Base-by-base conservation (phyloP, 371 early-diverging fungal species). In the Mortierella sp. region DNA sequence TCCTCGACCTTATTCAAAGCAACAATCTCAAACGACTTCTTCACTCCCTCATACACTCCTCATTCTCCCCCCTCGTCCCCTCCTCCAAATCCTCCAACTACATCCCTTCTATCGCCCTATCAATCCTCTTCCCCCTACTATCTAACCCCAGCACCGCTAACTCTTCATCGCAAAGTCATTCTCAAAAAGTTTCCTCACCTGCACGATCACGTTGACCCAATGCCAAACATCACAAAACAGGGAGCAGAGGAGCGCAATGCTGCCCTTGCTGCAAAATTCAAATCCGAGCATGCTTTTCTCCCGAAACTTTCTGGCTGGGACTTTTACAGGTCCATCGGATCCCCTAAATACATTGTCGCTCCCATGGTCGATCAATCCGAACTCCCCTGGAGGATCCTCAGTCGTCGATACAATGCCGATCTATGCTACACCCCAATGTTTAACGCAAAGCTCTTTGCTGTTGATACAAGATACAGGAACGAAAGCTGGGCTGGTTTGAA, bases 351-450 rank as follows among this genome's bases (percentile, higher is more conserved):
- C 73, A 86, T 98, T 41, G 92, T 97, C 16, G 98, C 97, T 0
- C 98, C 98, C 6, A 98, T 98, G 98, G 98, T 97, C 21, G 97
- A 97, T 77, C 96, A 96, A 76, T 94, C 94, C 0, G 97, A 95
- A 71, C 88, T 92, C 59, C 96, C 99, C 0, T 99, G 97, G 96
- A 89, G 99, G 58, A 88, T 95, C n/a, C 89, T 99, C 21, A 93
- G 95, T 22, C 87, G 96, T 55, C 88, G 93, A 40, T 95, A 99
- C 84, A 96, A 94, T 36, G 97, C 99, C 1, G 88, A 98, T 45
- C 87, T 99, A 1, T 97, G 98, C 86, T 99, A 96, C 79, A 99
- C 99, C 15, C 99, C 99, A 69, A 99, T 99, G 99, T 94, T 99
- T 83, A 96, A 99, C 77, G 97, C 97, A 15, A 90, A 89, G 64